Percentiles rank a stretch among this genome's conserved stretches.
phyloP scores from a whole-genome alignment of 1,139 yeast species.

The Pichia sp. region DNA sequence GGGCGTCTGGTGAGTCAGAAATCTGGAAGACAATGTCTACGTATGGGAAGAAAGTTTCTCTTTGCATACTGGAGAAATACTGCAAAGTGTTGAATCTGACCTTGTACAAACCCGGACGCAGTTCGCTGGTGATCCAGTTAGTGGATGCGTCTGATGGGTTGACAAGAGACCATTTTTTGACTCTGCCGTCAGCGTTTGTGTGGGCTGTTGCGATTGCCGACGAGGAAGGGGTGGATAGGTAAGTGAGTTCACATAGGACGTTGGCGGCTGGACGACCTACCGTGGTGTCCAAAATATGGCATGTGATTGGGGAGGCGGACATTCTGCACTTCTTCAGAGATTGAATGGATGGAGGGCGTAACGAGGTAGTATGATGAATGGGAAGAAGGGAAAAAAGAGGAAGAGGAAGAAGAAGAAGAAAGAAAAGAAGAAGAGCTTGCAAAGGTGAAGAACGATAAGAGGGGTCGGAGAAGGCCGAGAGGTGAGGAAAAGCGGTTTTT shows the following conservation, averaged over 20 bases:
- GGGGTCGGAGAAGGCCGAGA: neutral
- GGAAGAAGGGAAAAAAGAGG: neutral
- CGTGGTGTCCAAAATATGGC: slow-evolving; percentile 85
- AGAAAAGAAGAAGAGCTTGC: neutral
- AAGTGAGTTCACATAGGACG: slow-evolving; percentile 57
- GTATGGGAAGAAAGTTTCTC: slow-evolving; percentile 70
- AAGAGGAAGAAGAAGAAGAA: neutral
- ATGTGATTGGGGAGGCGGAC: slow-evolving; percentile 56
- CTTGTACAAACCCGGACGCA: slow-evolving; percentile 62
- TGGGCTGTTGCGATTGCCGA: slow-evolving; percentile 51
- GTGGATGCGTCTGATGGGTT: neutral
- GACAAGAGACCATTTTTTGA: slow-evolving; percentile 52
- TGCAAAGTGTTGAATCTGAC: slow-evolving; percentile 70
- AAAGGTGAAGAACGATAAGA: neutral
- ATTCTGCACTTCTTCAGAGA: slow-evolving; percentile 1
- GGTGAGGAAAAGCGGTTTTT: neutral
- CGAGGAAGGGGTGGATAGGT: slow-evolving; percentile 31
- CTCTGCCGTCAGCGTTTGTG: slow-evolving; percentile 77
- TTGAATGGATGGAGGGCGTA: neutral
- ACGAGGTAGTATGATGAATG: neutral
- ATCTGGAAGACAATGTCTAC: slow-evolving; percentile 73
- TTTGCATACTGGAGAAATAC: slow-evolving; percentile 43
- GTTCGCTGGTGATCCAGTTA: slow-evolving; percentile 35
- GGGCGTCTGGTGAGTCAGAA: slow-evolving; percentile 62
- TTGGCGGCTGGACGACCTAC: slow-evolving; percentile 71